These are phyloP conservation scores for Ceratobasidium sp. DNA, from an alignment of 1,284 basidiomycete genomes.

Conservation along the genomic window DNA sequence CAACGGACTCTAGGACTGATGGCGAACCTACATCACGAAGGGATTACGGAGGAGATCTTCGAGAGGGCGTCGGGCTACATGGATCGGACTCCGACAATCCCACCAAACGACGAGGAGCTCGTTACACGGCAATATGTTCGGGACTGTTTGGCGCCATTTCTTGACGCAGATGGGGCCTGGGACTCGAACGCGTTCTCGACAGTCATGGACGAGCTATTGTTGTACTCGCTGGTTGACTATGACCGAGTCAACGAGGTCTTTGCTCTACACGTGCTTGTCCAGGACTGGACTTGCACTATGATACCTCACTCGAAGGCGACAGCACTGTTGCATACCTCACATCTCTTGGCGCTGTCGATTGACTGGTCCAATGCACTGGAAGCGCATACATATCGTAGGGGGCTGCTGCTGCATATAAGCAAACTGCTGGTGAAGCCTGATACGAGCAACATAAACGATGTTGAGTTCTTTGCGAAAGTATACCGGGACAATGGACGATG, in stretches of 20 bases:
- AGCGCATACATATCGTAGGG: neutral
- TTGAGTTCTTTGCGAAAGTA: neutral
- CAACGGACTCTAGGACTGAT: neutral
- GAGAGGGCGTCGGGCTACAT: neutral
- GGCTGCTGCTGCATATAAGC: neutral
- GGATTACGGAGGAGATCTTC: neutral
- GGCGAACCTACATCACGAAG: neutral
- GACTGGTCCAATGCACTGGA: too few species aligned
- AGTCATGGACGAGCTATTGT: neutral
- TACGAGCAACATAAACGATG: neutral
- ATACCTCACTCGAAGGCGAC: neutral
- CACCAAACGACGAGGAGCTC: neutral
- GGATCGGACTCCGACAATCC: neutral
- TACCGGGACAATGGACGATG: neutral
- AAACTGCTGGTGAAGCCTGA: neutral
- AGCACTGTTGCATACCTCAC: neutral
- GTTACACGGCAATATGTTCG: neutral
- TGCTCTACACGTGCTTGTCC: neutral
- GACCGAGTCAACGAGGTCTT: conserved; percentile 3
- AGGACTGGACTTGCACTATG: conserved; percentile 5
- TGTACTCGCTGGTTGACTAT: conserved; percentile 2
- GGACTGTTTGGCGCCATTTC: neutral
- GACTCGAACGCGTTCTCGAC: neutral
- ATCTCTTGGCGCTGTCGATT: neutral
- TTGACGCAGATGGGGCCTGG: neutral